Evolutionary conservation across 2,329 filamentous ascomycete genomes (phyloP).

Genomic region (Cladophialophora immunda): DNA sequence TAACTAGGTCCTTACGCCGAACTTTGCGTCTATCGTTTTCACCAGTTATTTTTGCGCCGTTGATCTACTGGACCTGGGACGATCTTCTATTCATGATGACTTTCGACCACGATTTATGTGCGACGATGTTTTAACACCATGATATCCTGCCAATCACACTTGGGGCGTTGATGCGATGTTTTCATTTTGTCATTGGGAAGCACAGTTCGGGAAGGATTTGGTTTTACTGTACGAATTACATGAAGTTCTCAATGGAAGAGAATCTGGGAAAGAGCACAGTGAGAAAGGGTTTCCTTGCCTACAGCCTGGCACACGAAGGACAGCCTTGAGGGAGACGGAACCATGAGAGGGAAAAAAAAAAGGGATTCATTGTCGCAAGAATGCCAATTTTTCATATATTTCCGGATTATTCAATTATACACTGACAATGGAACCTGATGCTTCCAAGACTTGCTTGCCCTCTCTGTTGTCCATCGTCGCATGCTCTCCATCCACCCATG

Average conservation of each 20-base stretch:
- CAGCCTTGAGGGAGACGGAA: neutral
- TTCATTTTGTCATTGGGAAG: neutral
- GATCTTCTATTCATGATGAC: neutral
- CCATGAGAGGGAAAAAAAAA: neutral
- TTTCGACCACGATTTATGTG: neutral
- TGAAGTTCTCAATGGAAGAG: neutral
- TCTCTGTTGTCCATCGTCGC: neutral
- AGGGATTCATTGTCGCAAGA: neutral
- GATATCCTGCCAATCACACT: neutral
- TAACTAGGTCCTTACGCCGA: conserved; percentile 23
- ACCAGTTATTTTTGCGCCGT: neutral
- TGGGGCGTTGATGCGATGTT: neutral
- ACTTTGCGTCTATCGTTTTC: neutral
- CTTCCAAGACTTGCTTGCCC: neutral
- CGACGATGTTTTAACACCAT: conserved; percentile 2
- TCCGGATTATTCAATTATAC: neutral
- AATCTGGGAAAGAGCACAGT: neutral
- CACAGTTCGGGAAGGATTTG: neutral
- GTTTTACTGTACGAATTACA: neutral
- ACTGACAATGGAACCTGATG: neutral
- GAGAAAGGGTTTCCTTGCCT: neutral
- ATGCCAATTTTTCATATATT: neutral
- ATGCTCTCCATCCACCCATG: neutral
- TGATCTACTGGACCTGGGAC: neutral
- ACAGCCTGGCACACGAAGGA: neutral